Evolutionary conservation across 192 early-diverging fungal species (phyloP), one percentile per base, ranked within the genome.

Genomic region (Coemansia sp.): DNA sequence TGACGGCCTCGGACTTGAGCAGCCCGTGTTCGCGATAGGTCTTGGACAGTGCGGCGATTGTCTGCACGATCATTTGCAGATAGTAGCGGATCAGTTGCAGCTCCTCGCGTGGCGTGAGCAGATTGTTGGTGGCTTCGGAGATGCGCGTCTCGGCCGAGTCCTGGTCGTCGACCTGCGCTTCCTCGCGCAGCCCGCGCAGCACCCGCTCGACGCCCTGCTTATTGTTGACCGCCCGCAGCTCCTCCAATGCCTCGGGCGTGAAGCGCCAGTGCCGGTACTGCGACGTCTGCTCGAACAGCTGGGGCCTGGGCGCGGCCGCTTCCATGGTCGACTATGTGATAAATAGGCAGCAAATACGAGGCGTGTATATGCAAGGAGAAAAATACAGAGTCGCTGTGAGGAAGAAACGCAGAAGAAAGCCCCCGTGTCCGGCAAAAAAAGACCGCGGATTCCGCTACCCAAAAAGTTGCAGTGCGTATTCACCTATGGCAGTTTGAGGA

Each of bases 201-300:
- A 87, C 86, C 43, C 79, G 75, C n/a, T 83, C 65, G 5, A 83
- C 58, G 21, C 80, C 81, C 40, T 64, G 70, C 46, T 57, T 55
- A 50, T 86, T 85, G 48, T 80, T 80, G 20, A 74, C 75, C 28
- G 57, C 64, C 17, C 88, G 82, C 30, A 85, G 77, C 20, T 82
- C 72, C 28, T 75, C 69, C 30, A 90, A 51, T 0, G 78, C 64
- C 19, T 32, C 41, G 32, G 79, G 76, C 28, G 80, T 83, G 30
- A 84, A 88, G 23, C 84, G 67, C 88, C 88, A 90, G 52, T 90
- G 80, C 29, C 77, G 81, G 60, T 77, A 90, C 50, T 90, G 88
- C 23, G 88, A 84, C 8, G 83, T 78, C 55, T 89, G 83, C 50
- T 87, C 79, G 49, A 78, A 89, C 1, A 89, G 55, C 55, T 73